phyloP scores from a whole-genome alignment of 192 early-diverging fungal genomes.

The Dimargaris verticillata region DNA sequence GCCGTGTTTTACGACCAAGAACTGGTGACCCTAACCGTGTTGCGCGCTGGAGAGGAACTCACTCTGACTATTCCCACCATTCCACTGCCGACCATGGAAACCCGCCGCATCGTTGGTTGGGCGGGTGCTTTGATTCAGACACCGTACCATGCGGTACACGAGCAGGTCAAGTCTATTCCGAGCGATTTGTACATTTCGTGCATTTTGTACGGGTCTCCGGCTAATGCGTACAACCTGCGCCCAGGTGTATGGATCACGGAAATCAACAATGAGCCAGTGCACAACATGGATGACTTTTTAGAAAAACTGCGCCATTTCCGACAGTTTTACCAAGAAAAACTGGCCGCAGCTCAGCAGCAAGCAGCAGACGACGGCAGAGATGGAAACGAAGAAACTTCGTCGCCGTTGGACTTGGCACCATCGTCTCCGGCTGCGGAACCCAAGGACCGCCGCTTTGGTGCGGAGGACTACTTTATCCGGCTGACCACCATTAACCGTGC shows the following conservation, averaged over 20 bases:
- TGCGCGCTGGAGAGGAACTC: slow-evolving; percentile 17
- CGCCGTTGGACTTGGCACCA: neutral
- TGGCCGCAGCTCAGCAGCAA: neutral
- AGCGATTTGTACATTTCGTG: slow-evolving; percentile 28
- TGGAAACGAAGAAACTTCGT: neutral
- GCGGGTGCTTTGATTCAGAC: slow-evolving; percentile 19
- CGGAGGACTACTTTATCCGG: slow-evolving; percentile 20
- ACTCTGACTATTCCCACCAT: slow-evolving; percentile 14
- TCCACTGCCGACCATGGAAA: slow-evolving; percentile 10
- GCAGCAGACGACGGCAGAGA: neutral
- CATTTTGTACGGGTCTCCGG: slow-evolving; percentile 43
- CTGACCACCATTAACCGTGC: slow-evolving; percentile 28
- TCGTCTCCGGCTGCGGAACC: neutral
- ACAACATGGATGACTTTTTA: slow-evolving; percentile 44
- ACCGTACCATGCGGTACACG: slow-evolving; percentile 14
- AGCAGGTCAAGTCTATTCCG: slow-evolving; percentile 12
- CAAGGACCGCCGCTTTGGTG: neutral
- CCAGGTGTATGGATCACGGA: slow-evolving; percentile 68
- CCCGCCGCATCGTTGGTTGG: slow-evolving; percentile 18
- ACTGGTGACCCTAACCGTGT: slow-evolving; percentile 16
- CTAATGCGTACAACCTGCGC: slow-evolving; percentile 34
- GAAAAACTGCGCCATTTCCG: slow-evolving; percentile 23
- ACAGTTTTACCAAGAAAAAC: slow-evolving; percentile 9
- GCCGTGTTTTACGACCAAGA: slow-evolving; percentile 15
- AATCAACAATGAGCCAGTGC: slow-evolving; percentile 41